phyloP scores from a whole-genome alignment of 805 yeast genomes.

The Saccharomycopsis lassenensis region DNA sequence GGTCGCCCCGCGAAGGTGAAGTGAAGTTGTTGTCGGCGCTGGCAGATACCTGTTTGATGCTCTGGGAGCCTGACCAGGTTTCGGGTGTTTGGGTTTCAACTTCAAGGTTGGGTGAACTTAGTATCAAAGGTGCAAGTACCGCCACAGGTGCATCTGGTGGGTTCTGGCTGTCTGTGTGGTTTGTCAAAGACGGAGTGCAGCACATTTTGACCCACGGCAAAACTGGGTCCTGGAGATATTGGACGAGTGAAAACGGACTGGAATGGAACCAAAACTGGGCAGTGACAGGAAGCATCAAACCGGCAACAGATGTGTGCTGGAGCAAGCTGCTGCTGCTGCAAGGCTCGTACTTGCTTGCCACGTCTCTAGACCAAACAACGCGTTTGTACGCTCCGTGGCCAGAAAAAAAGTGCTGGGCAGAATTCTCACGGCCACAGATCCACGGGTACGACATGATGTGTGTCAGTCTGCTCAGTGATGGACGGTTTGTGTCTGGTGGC shows the following conservation, averaged over 20 bases:
- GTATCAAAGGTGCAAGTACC: slow-evolving; percentile 94
- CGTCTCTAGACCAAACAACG: slow-evolving; percentile 91
- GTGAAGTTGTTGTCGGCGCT: slow-evolving; percentile 68
- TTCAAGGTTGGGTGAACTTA: slow-evolving; percentile 78
- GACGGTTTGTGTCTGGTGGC: slow-evolving; percentile 78
- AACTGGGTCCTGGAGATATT: slow-evolving; percentile 86
- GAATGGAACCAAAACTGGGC: slow-evolving; percentile 34
- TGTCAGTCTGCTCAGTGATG: slow-evolving; percentile 38
- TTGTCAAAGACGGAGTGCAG: slow-evolving; percentile 30
- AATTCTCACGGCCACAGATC: slow-evolving; percentile 93
- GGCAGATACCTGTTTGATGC: slow-evolving; percentile 86
- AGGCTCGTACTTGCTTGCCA: slow-evolving; percentile 56
- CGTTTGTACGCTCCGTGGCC: slow-evolving; percentile 65
- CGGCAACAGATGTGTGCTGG: slow-evolving; percentile 76
- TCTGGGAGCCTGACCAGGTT: slow-evolving; percentile 81
- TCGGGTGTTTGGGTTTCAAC: slow-evolving; percentile 88
- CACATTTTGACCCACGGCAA: slow-evolving; percentile 73
- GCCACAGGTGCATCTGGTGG: slow-evolving; percentile 93
- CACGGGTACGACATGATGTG: slow-evolving; percentile 97
- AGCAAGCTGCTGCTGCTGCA: slow-evolving; percentile 49
- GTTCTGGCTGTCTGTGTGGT: slow-evolving; percentile 66
- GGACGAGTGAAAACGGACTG: slow-evolving; percentile 38
- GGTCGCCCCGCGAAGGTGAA: slow-evolving; percentile 53
- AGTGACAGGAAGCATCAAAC: slow-evolving; percentile 65
- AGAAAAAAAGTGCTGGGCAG: slow-evolving; percentile 56